Evolutionary conservation across 768 basidiomycete species (phyloP).

Genomic region (Hortiboletus campestris): DNA sequence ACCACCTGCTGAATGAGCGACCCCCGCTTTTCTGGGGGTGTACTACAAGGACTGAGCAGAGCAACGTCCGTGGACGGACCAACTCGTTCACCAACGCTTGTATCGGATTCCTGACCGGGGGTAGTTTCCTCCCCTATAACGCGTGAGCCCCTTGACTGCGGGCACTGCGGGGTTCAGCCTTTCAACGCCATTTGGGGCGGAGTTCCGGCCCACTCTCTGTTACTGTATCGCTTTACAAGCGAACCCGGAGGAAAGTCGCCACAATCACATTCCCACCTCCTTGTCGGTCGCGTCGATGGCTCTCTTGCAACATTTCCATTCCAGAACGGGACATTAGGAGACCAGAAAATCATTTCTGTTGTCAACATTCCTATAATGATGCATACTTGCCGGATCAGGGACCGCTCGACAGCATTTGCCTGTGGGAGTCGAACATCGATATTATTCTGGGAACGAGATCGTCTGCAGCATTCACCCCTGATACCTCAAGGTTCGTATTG

Average conservation of each 20-base stretch:
- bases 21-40: not conserved
- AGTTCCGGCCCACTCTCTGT: constrained; percentile 47
- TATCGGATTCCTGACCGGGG: constrained; percentile 83
- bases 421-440: constrained; percentile 68
- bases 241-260: constrained; percentile 34
- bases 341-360: constrained; percentile 59
- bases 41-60: not conserved
- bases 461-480: constrained; percentile 66
- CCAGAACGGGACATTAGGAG: constrained; percentile 37
- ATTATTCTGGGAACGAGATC: constrained; percentile 63
- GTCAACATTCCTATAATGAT: constrained; percentile 68
- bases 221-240: constrained; percentile 59
- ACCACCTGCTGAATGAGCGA: constrained; percentile 73
- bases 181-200: no score
- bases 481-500: constrained; percentile 59
- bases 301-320: constrained; percentile 58
- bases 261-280: constrained; percentile 57
- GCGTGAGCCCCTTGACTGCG: no score
- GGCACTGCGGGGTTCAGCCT: no score
- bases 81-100: constrained; percentile 93
- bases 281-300: constrained; percentile 80
- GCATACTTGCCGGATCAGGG: constrained; percentile 53
- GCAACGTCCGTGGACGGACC: constrained; percentile 42
- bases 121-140: no score
- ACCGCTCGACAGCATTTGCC: constrained; percentile 60